Evolutionary conservation across 352 stramenopile species (phyloP).

Genomic region (Plasmopara viticola): DNA sequence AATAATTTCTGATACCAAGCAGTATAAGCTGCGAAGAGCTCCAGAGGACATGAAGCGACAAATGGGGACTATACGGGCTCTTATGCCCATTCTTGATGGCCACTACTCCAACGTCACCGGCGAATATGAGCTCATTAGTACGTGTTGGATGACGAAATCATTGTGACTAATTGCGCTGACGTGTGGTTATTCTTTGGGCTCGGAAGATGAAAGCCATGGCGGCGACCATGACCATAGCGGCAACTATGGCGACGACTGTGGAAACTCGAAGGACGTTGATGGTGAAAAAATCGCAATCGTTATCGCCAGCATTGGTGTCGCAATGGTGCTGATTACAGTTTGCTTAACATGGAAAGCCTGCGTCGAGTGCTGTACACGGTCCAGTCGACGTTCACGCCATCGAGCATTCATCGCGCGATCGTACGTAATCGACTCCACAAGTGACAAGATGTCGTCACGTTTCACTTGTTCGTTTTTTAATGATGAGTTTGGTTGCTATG

Average conservation of each 20-base stretch:
- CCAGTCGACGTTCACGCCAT: conserved; percentile 28
- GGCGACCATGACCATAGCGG: background rate
- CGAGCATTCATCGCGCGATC: conserved; percentile 41
- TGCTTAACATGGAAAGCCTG: conserved; percentile 47
- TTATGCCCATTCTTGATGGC: conserved; percentile 23
- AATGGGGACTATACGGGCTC: conserved; percentile 2
- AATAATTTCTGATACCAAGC: conserved; percentile 1
- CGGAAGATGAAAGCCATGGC: conserved; percentile 12
- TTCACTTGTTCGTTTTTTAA: background rate
- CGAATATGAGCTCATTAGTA: conserved; percentile 19
- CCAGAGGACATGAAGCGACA: conserved; percentile 2
- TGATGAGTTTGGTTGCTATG: background rate
- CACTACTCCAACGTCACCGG: conserved; percentile 10
- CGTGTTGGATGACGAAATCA: background rate
- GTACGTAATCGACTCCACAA: conserved; percentile 19
- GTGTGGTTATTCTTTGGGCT: background rate
- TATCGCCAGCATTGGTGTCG: conserved; percentile 25
- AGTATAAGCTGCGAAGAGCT: conserved; percentile 5
- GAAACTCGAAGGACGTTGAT: conserved; percentile 12
- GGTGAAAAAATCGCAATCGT: conserved; percentile 27
- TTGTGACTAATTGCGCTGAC: conserved; percentile 4
- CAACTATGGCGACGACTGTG: conserved; percentile 9
- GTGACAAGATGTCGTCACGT: no score
- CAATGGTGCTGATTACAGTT: conserved; percentile 30
- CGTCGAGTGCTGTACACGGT: conserved; percentile 40